Evolutionary conservation across 140 eudicot genomes (phyloP), one percentile per base, ranked within the genome.

Genomic region (Ambrosia hybrid): DNA sequence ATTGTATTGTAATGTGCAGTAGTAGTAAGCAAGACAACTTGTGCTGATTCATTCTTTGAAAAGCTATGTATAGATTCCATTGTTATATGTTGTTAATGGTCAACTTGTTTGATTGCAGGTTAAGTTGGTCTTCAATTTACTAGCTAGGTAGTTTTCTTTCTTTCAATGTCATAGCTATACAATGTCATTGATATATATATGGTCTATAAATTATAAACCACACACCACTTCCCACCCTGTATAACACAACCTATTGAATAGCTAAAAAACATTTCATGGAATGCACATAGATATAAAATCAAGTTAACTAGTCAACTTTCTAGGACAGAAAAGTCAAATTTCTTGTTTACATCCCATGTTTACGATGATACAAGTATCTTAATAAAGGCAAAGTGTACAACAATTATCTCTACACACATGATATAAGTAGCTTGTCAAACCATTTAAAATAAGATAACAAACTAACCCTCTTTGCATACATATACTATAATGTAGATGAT

Each of bases 1-100:
- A 1, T 4, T 37, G 41, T 37, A 37, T 6, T 41, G 46, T 41
- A 39, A 4, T 39, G 46, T 39, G 9, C 6, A 41, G 46, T 6
- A 41, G 46, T 6, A 41, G 30, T 21, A 21, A 21, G 30, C 30
- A 21, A 0, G 46, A 41, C 9, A 41, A 48, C 53, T 9, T 57
- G 39, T 53, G 33, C 36, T 51, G 72, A 76, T 76, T 67, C 74
- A 57, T 75, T 67, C 74, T 75, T 67, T 75, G 68, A 67, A 67
- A 45, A 26, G 14, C 48, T 52, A 48, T 41, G 12, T 30, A 57
- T 57, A 57, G 63, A 57, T 57, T 57, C 63, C 63, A 16, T 16
- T 56, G 61, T 56, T 56, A 16, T 55, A 16, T 55, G 0, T 48
- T 48, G 53, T 12, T 48, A 39, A 48, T 48, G 0, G 52, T 48